Evolutionary conservation across 1,284 basidiomycete genomes (phyloP).

Genomic region (Ceraceosorus guamensis): DNA sequence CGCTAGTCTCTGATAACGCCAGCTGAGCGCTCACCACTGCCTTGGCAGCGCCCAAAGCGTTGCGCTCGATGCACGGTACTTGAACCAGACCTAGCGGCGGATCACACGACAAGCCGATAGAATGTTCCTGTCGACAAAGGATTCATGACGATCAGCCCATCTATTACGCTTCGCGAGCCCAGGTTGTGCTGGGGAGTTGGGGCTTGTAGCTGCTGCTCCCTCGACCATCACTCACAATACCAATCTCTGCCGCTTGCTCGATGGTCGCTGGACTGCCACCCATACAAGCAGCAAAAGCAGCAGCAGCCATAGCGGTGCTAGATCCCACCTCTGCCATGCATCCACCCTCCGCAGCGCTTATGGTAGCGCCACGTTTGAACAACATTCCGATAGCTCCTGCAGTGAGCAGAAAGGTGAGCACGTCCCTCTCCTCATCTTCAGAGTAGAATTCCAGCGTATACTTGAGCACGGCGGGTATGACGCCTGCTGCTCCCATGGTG

Average conservation of each 20-base stretch:
- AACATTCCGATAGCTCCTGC: constrained; percentile 86
- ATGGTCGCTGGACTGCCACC: constrained; percentile 50
- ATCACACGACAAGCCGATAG: constrained; percentile 58
- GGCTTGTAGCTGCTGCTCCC: no score
- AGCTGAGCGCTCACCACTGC: constrained; percentile 67
- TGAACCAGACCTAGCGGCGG: constrained; percentile 87
- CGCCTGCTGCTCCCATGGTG: constrained; percentile 67
- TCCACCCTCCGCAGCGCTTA: constrained; percentile 48
- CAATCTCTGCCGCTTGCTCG: constrained; percentile 81
- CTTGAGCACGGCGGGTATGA: constrained; percentile 78
- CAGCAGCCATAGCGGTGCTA: constrained; percentile 83
- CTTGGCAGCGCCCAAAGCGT: constrained; percentile 64
- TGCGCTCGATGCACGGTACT: constrained; percentile 76
- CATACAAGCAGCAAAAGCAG: constrained; percentile 77
- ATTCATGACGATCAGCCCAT: no score
- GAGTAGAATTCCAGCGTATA: constrained; percentile 84
- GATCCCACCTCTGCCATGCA: constrained; percentile 56
- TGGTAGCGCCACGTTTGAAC: constrained; percentile 92
- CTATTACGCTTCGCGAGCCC: no score
- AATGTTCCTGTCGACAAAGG: constrained; percentile 35
- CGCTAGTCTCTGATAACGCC: constrained; percentile 67
- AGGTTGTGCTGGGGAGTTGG: no score
- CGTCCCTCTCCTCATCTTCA: constrained; percentile 76
- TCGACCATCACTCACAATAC: constrained; percentile 53
- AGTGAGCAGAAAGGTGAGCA: constrained; percentile 77